Evolutionary conservation across 176 grass and related monocot species (phyloP).

Genomic region (Phoenix dactylifera): DNA sequence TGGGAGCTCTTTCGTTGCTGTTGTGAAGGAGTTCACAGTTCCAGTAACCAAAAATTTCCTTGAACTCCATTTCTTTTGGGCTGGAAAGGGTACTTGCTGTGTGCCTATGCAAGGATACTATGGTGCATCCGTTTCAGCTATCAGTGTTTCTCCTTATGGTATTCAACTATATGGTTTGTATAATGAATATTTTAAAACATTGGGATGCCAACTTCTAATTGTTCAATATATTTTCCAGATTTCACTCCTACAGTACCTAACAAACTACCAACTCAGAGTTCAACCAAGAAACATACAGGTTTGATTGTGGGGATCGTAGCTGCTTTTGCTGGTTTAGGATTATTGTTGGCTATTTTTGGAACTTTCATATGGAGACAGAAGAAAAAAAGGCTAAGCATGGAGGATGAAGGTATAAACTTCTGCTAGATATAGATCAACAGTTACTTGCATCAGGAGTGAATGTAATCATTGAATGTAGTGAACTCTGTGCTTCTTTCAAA

Average conservation of each 20-base stretch:
- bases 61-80: constrained; percentile 95
- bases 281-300: constrained; percentile 25
- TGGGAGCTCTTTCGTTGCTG: constrained; percentile 46
- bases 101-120: constrained; percentile 59
- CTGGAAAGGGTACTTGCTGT: constrained; percentile 93
- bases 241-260: constrained; percentile 53
- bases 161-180: not conserved
- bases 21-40: constrained; percentile 39
- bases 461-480: no score
- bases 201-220: constrained; percentile 15
- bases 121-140: constrained; percentile 55
- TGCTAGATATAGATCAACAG: no score
- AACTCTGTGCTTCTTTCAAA: no score
- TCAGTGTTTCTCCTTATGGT: constrained; percentile 60
- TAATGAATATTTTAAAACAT: not conserved
- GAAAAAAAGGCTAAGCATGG: constrained; percentile 11
- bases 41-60: constrained; percentile 72
- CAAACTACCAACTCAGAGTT: constrained; percentile 5
- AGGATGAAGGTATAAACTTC: constrained; percentile 1
- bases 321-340: constrained; percentile 35
- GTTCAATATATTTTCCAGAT: constrained; percentile 36
- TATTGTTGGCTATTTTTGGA: constrained; percentile 30
- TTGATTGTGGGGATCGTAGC: constrained; percentile 40
- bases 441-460: no score
- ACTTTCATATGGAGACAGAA: constrained; percentile 14